phyloP scores from a whole-genome alignment of 495 filamentous ascomycete genomes.

The Letharia columbiana region DNA sequence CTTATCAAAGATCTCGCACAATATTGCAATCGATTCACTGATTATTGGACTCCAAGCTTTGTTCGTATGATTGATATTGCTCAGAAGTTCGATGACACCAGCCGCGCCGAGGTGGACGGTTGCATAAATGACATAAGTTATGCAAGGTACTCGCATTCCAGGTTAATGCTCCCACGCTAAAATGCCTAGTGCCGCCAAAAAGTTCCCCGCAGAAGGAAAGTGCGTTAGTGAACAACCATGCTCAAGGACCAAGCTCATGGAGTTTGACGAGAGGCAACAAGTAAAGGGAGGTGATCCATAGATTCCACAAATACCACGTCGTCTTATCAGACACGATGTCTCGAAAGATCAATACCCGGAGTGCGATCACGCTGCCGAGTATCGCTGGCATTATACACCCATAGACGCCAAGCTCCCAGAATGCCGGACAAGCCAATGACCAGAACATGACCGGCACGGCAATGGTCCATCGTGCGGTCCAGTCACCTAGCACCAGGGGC shows the following conservation, averaged over 20 bases:
- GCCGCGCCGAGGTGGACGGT: not conserved
- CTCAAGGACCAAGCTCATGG: constrained; percentile 1
- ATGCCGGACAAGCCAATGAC: constrained; percentile 33
- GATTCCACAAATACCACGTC: constrained; percentile 21
- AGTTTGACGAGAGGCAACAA: constrained; percentile 18
- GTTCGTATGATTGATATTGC: not conserved
- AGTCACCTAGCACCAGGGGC: constrained; percentile 38
- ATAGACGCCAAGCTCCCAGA: constrained; percentile 30
- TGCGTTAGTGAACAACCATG: not conserved
- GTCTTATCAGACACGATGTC: constrained; percentile 12
- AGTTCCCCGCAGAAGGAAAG: not conserved
- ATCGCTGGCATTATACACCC: constrained; percentile 16
- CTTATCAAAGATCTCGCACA: not conserved
- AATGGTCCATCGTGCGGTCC: constrained; percentile 33
- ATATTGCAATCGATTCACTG: not conserved
- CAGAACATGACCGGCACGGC: constrained; percentile 35
- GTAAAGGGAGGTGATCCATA: constrained; percentile 21
- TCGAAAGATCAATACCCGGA: constrained; percentile 11
- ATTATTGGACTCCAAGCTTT: not conserved
- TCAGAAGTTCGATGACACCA: too few relatives aligned
- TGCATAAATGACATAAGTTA: not conserved
- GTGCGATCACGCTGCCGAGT: constrained; percentile 14
- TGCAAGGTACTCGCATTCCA: not conserved
- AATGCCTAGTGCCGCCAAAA: not conserved
- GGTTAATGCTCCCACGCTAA: not conserved